Evolutionary conservation across 2,329 filamentous ascomycete genomes (phyloP).

Genomic region (Botrytis aclada): DNA sequence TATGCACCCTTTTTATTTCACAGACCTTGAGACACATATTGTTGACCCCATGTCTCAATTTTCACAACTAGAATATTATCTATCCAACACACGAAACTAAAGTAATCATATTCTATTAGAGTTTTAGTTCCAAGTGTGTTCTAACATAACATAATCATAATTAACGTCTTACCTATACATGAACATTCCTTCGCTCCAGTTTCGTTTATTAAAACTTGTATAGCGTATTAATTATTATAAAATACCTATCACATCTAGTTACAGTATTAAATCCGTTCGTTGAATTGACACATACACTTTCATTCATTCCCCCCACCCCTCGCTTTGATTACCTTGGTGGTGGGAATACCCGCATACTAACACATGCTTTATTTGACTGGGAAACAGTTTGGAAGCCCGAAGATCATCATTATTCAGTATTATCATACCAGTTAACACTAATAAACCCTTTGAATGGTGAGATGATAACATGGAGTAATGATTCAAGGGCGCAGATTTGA

Average conservation of each 20-base stretch:
- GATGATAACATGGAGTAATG: background rate
- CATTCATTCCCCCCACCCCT: too few relatives aligned
- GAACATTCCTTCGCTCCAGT: background rate
- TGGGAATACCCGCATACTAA: background rate
- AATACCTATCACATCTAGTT: background rate
- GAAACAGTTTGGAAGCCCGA: background rate
- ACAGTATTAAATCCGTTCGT: background rate
- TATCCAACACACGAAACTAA: background rate
- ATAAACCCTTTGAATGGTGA: too few relatives aligned
- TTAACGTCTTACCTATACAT: background rate
- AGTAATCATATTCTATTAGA: background rate
- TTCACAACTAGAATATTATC: background rate
- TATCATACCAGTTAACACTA: background rate
- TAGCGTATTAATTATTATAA: background rate
- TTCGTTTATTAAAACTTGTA: background rate
- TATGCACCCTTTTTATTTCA: background rate
- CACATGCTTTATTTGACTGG: background rate
- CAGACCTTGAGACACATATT: rapidly evolving
- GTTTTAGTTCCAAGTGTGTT: background rate
- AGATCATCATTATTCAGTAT: too few relatives aligned
- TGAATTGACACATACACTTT: background rate
- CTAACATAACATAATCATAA: background rate
- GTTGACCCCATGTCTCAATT: background rate
- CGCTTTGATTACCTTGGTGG: background rate
- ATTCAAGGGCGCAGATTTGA: background rate